Evolutionary conservation across 257 asterid genomes (phyloP).

Genomic region (Capsicum baccatum): DNA sequence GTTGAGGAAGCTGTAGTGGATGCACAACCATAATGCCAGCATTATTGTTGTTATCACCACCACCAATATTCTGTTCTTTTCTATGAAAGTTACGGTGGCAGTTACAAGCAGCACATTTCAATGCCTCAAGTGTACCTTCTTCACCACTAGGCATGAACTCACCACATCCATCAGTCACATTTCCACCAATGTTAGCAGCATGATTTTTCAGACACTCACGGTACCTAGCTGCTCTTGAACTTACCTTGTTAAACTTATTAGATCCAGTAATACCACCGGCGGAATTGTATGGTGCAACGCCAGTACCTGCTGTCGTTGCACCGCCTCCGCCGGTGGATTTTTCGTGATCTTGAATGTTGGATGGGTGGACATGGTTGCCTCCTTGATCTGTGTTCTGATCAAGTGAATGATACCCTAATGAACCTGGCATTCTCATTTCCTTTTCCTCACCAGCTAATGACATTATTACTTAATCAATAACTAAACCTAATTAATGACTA

Average conservation of each 20-base stretch:
- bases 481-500: background rate
- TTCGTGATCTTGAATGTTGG: background rate
- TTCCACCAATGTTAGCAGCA: constrained; percentile 89
- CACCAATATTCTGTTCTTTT: constrained; percentile 38
- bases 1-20: constrained; percentile 65
- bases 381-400: constrained; percentile 34
- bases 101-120: constrained; percentile 88
- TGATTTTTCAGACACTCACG: constrained; percentile 88
- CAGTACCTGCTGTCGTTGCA: background rate
- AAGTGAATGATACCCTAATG: constrained; percentile 36
- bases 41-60: constrained; percentile 23
- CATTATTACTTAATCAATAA: constrained; percentile 23
- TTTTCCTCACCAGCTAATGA: constrained; percentile 39
- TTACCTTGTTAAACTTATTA: constrained; percentile 38
- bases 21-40: constrained; percentile 47
- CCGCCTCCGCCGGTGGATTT: background rate
- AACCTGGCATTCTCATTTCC: constrained; percentile 44
- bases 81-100: constrained; percentile 96
- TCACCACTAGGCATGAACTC: constrained; percentile 95
- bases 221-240: constrained; percentile 43
- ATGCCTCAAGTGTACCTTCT: constrained; percentile 82
- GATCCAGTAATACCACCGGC: constrained; percentile 55
- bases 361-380: too few species aligned
- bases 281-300: background rate
- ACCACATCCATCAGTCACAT: constrained; percentile 94